Percentiles rank a stretch among this genome's conserved stretches.
Evolutionary conservation across 306 rosid genomes (phyloP).

Genomic region (Cucumis cinereus): DNA sequence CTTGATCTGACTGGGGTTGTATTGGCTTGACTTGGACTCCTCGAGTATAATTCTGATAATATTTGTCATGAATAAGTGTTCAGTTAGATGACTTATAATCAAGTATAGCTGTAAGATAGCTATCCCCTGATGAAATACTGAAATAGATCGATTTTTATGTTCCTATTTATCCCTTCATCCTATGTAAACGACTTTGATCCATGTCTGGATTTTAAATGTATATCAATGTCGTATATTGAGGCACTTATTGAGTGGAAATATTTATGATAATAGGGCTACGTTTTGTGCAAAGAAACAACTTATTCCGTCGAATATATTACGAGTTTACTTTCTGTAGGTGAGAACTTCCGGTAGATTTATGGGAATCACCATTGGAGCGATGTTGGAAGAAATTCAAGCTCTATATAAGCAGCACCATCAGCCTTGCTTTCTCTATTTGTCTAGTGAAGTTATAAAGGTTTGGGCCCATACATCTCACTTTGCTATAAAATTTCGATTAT

Average conservation of each 20-base stretch:
- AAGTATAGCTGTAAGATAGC: not conserved
- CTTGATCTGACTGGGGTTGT: not conserved
- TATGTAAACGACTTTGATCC: not conserved
- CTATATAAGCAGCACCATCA: slow-evolving; percentile 87
- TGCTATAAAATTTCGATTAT: not conserved
- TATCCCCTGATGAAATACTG: not conserved
- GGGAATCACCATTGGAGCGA: slow-evolving; percentile 92
- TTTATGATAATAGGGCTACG: not conserved
- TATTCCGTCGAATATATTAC: not conserved
- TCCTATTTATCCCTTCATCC: not conserved
- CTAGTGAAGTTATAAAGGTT: slow-evolving; percentile 99
- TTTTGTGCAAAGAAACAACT: not conserved
- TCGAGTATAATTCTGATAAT: not conserved
- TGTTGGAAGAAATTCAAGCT: slow-evolving; percentile 95
- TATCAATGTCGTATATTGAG: not conserved
- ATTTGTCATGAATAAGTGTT: not conserved
- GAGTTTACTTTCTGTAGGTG: slow-evolving; percentile 47
- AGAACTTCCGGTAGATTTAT: slow-evolving; percentile 95
- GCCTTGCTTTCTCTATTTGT: slow-evolving; percentile 96
- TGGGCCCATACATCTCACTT: not conserved
- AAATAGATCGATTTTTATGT: not conserved
- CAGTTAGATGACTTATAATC: not conserved
- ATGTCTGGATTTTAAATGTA: not conserved
- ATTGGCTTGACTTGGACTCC: not conserved
- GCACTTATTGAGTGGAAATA: not conserved